These are phyloP conservation scores for Aspergillus fructus DNA, from an alignment of 2,329 filamentous ascomycete species.

Conservation along the genomic window DNA sequence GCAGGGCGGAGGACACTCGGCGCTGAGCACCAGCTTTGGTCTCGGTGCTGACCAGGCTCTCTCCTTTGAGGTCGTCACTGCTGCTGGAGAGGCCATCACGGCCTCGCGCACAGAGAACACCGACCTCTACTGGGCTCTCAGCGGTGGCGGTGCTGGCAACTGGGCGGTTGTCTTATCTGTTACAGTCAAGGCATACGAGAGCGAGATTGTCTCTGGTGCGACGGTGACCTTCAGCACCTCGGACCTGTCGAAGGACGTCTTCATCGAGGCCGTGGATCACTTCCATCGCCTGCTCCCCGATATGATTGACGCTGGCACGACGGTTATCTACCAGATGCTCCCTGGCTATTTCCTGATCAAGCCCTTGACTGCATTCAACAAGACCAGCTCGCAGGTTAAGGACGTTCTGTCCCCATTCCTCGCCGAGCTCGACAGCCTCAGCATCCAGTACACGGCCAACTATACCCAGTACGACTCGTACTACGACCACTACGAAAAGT, in stretches of 20 bases:
- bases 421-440: slow-evolving; percentile 38
- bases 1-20: slow-evolving; percentile 61
- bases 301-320: slow-evolving; percentile 53
- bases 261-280: slow-evolving; percentile 52
- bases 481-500: slow-evolving; percentile 34
- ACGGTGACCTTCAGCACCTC: slow-evolving; percentile 42
- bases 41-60: slow-evolving; percentile 61
- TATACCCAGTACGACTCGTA: slow-evolving; percentile 33
- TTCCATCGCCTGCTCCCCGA: slow-evolving; percentile 51
- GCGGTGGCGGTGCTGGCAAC: slow-evolving; percentile 60
- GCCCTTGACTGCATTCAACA: slow-evolving; percentile 50
- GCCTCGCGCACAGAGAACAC: slow-evolving; percentile 50
- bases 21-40: slow-evolving; percentile 55
- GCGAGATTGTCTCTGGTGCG: slow-evolving; percentile 45
- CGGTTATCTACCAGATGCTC: slow-evolving; percentile 52
- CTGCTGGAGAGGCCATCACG: slow-evolving; percentile 47
- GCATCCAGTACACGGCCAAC: slow-evolving; percentile 32
- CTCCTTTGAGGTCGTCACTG: slow-evolving; percentile 56
- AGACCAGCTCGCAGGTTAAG: slow-evolving; percentile 46
- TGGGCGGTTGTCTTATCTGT: slow-evolving; percentile 59
- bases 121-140: slow-evolving; percentile 64
- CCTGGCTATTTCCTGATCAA: slow-evolving; percentile 49
- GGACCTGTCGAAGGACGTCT: slow-evolving; percentile 43
- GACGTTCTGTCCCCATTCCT: slow-evolving; percentile 48
- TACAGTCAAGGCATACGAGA: slow-evolving; percentile 53